These are phyloP conservation scores for Cercospora brassicicola DNA, from an alignment of 2,329 filamentous ascomycete species.

Conservation along the genomic window DNA sequence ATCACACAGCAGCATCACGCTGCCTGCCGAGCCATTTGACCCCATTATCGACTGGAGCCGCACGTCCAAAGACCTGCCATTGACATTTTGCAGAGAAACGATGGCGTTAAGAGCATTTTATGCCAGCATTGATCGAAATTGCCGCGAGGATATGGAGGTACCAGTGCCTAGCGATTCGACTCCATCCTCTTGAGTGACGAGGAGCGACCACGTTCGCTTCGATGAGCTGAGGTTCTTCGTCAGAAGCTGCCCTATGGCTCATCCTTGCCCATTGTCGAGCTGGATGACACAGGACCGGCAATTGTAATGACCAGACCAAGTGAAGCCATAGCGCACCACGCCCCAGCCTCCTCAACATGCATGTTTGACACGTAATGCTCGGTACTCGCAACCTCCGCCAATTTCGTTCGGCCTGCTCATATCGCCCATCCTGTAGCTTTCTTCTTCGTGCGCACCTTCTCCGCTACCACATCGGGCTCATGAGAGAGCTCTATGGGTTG, in stretches of 20 bases:
- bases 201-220: neutral
- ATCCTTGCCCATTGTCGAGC: neutral
- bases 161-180: neutral
- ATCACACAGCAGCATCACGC: neutral
- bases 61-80: neutral
- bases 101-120: neutral
- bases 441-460: constrained; percentile 40
- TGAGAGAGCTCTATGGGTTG: constrained; percentile 35
- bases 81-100: neutral
- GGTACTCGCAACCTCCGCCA: neutral
- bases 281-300: neutral
- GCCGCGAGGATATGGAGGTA: neutral
- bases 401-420: constrained; percentile 21
- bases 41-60: neutral
- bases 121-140: neutral
- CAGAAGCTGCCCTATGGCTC: neutral
- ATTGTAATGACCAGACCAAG: neutral
- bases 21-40: neutral
- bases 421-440: constrained; percentile 42
- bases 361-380: neutral
- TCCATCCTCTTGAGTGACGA: neutral
- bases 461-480: constrained; percentile 32
- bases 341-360: neutral
- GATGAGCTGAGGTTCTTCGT: neutral
- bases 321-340: neutral